Percentiles rank a stretch among this genome's conserved stretches.
phyloP scores from a whole-genome alignment of 345 rosid species.

The Eutrema japonicum region DNA sequence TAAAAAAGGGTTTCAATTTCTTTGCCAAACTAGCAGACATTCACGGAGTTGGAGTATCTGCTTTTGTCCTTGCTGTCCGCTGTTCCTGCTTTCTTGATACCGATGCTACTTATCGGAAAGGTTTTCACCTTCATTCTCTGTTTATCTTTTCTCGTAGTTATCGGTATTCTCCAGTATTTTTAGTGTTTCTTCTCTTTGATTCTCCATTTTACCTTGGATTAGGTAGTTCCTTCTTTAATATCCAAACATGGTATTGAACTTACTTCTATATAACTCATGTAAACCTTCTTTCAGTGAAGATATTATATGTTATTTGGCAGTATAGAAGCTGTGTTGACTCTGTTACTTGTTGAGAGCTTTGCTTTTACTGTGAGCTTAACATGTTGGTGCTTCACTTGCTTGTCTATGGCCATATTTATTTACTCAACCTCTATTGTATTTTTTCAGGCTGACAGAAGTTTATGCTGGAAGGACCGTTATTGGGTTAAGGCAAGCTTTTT shows the following conservation, averaged over 20 bases:
- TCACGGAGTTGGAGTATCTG: constrained; percentile 90
- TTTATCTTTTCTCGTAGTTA: background rate
- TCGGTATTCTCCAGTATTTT: background rate
- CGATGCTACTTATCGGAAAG: constrained; percentile 71
- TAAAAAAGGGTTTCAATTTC: background rate
- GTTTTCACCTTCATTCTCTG: constrained; percentile 39
- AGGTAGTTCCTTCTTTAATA: background rate
- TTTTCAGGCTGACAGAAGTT: constrained; percentile 69
- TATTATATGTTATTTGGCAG: background rate
- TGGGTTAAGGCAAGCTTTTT: constrained; percentile 92
- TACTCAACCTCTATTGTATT: background rate
- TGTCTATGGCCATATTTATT: background rate
- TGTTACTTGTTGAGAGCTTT: background rate
- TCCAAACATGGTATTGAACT: background rate
- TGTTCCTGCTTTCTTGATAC: constrained; percentile 77
- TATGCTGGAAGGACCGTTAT: constrained; percentile 79
- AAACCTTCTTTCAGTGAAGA: background rate
- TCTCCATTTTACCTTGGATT: background rate
- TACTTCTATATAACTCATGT: too few relatives aligned
- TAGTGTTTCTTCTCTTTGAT: background rate
- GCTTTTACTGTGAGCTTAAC: background rate
- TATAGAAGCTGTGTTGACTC: constrained; percentile 4
- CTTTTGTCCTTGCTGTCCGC: constrained; percentile 80
- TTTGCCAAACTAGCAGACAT: constrained; percentile 55
- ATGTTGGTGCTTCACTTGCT: background rate